Base-by-base conservation (phyloP, 2,329 filamentous ascomycete species). In the Colletotrichum lini region DNA sequence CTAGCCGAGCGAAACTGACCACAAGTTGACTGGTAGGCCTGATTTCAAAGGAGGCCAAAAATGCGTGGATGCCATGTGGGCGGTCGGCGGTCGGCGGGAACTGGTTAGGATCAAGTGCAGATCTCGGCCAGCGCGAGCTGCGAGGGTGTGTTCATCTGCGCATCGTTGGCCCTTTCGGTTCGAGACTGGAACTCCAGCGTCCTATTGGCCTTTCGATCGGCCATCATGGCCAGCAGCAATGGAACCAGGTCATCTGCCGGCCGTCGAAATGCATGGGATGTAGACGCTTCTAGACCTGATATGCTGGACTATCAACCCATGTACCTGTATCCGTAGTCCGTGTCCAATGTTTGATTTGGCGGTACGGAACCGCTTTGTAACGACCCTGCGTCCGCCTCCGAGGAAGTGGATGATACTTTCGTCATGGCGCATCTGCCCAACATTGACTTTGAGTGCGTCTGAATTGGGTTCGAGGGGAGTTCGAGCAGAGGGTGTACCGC, bases 41-140 rank as follows among this genome's bases (percentile, higher is more conserved):
- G 7, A 8, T 23, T 35, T 35, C n/a, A n/a, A 57, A 50, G 26
- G 45, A 59, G 9, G 21, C 21, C 45, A 60, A 26, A 58, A 30
- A 64, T 68, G 65, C 68, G 52, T 63, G 65, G 59, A 47, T 42
- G 58, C 69, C 69, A 72, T 72, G 65, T 72, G 69, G 58, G 53
- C 53, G 53, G 40, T 21, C 9, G 53, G 23, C 69, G 58, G 59
- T 21, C 9, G 53, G 23, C 65, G 58, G 59, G 21, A 69, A 59
- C 53, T 49, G 65, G 68, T 52, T 68, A 21, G 68, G 68, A 40
- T 59, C 54, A 53, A 63, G 40, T 38, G 65, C 68, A 49, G 68
- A 71, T 68, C 68, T 42, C 59, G 23, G 58, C 42, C 62, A 59
- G n/a, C 30, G 64, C 50, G 59, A 42, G 13, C 35, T 42, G 59